Conservation (phyloP, 176 grass and related monocot species). For the Neostapfia colusana region DNA sequence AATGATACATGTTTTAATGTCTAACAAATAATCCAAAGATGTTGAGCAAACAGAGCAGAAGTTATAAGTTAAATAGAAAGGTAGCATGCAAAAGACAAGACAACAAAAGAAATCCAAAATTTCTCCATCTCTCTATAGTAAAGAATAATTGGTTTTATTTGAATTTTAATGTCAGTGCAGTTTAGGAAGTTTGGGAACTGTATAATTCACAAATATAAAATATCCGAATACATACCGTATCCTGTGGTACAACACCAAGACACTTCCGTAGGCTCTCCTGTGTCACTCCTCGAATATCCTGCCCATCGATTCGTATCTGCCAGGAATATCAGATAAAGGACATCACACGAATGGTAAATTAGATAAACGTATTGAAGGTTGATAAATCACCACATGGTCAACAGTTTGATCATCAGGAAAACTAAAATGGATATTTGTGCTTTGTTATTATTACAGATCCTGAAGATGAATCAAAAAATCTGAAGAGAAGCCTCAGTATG, state of each 20-base stretch:
- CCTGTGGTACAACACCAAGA: slow-evolving; percentile 97
- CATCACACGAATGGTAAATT: slow-evolving; percentile 31
- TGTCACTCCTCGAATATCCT: slow-evolving; percentile 80
- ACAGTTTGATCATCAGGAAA: slow-evolving; percentile 27
- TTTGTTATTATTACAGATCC: slow-evolving; percentile 72
- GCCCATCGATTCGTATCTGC: slow-evolving; percentile 87
- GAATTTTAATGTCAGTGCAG: slow-evolving; percentile 15
- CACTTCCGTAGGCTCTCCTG: slow-evolving; percentile 82
- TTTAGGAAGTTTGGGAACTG: slow-evolving; percentile 25
- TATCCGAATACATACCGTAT: slow-evolving; percentile 62
- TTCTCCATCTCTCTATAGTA: slow-evolving; percentile 17
- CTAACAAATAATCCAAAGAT: slow-evolving; percentile 21
- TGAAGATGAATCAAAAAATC: slow-evolving; percentile 89
- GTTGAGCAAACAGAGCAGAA: not conserved
- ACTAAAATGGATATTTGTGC: slow-evolving; percentile 23
- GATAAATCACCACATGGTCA: slow-evolving; percentile 16
- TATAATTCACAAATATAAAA: slow-evolving; percentile 26
- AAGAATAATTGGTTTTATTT: slow-evolving; percentile 8
- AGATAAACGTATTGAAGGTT: slow-evolving; percentile 20
- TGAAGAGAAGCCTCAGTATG: slow-evolving; percentile 88
- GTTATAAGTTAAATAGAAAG: slow-evolving; percentile 24
- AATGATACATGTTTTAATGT: slow-evolving; percentile 20
- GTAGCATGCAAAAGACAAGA: slow-evolving; percentile 28
- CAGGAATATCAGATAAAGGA: slow-evolving; percentile 19
- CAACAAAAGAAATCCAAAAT: slow-evolving; percentile 14